Evolutionary conservation across 495 filamentous ascomycete genomes (phyloP), one percentile per base, ranked within the genome.

Genomic region (Penicillium ochrochloron): DNA sequence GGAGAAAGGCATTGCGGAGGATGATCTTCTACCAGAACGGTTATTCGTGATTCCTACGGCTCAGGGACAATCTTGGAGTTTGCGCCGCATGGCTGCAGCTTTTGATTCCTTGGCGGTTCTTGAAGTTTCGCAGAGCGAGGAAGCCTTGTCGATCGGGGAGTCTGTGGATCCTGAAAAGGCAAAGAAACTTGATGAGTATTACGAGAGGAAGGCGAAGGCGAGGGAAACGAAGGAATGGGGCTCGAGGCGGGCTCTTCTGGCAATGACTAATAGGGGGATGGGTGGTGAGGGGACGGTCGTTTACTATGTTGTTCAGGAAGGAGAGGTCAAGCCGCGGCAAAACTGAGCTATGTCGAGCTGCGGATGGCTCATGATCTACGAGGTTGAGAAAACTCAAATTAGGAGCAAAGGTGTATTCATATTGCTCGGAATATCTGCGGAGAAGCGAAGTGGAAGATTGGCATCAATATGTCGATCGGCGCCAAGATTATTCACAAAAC

Each of bases 301-400:
- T 5, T 98, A 97, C 74, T 99, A 99, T 73, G 85, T 97, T 69
- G 86, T 97, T 48, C 93, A 97, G 66, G 94, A 97, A 75, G 96
- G 96, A 3, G 86, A 96, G 53, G 94, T 99, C 29, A 99, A 98
- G 78, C 95, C 96, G 4, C 82, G 96, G 62, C 95, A 97, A 73
- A 99, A 99, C 75, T 99, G 76, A 51, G 57, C 37, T 12, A 41
- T 50, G 44, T 55, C 35, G 29, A 27, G 33, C 25, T 33, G 27
- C 2, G 23, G 12, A 31, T 34, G 29, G 9, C 31, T 31, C 51
- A 17, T 3, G 27, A 19, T 19, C 25, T 31, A 48, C 39, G 27
- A 10, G 14, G n/a, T 23, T 39, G 41, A 15, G 10, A 23, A 19
- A 33, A 17, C 8, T 29, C 35, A 29, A 14, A 14, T 60, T 23